These are phyloP conservation scores for Lodderomyces jiufengensis DNA, from an alignment of 1,139 yeast genomes.

Conservation along the genomic window DNA sequence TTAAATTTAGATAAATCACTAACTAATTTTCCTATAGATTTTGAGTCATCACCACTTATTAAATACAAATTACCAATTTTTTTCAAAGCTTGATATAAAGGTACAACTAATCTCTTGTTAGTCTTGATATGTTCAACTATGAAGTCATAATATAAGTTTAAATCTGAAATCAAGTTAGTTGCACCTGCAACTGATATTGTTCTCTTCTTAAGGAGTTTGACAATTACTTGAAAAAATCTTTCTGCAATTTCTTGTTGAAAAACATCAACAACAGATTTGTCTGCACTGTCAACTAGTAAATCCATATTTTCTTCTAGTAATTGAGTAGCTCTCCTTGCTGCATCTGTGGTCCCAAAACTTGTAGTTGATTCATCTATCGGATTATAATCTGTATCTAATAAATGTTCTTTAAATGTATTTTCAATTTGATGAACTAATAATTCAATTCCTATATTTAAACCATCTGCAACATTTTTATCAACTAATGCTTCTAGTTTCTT, in stretches of 20 bases:
- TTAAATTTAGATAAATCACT: constrained; percentile 83
- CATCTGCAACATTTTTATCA: constrained; percentile 89
- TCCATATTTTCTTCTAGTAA: constrained; percentile 72
- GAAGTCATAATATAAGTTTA: constrained; percentile 75
- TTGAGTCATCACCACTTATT: constrained; percentile 72
- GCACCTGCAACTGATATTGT: constrained; percentile 82
- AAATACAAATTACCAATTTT: constrained; percentile 80
- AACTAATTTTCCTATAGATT: constrained; percentile 78
- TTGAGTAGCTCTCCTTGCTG: constrained; percentile 61
- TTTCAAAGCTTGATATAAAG: constrained; percentile 77
- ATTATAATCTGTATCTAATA: constrained; percentile 33
- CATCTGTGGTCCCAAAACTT: constrained; percentile 58
- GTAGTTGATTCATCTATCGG: constrained; percentile 18
- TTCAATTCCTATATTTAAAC: constrained; percentile 85
- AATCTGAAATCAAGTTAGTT: constrained; percentile 65
- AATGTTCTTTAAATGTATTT: constrained; percentile 25
- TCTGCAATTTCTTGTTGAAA: constrained; percentile 94
- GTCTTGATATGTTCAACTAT: constrained; percentile 53
- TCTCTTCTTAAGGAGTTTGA: constrained; percentile 66
- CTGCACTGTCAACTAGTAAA: constrained; percentile 78
- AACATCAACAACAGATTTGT: constrained; percentile 82
- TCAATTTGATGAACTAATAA: constrained; percentile 77
- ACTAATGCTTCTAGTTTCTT: constrained; percentile 74
- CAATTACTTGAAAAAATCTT: constrained; percentile 72
- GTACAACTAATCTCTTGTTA: constrained; percentile 64